These are phyloP conservation scores for Podospora australis DNA, from an alignment of 495 filamentous ascomycete species.

Conservation along the genomic window DNA sequence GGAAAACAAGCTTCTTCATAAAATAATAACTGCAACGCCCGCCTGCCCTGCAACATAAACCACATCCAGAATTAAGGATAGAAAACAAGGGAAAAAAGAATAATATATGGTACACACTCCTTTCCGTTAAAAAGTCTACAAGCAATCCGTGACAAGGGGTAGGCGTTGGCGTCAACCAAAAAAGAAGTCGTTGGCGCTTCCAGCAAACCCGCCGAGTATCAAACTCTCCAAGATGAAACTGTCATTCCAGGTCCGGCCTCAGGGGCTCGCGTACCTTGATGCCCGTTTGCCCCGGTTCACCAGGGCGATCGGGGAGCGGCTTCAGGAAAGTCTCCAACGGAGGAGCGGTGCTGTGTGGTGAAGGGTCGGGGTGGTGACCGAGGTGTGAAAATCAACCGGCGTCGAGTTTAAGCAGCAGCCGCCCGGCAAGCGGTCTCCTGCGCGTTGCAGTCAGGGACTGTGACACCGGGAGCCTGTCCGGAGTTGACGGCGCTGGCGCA, in stretches of 20 bases:
- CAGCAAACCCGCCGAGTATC: no score
- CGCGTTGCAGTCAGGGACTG: conserved; percentile 37
- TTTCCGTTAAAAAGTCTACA: not conserved
- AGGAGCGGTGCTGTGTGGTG: conserved; percentile 2
- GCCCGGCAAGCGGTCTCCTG: conserved; percentile 31
- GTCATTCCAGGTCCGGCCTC: no score
- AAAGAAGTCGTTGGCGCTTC: no score
- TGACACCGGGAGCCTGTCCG: conserved; percentile 23
- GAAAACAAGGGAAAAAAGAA: conserved; percentile 2
- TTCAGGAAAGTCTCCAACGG: not conserved
- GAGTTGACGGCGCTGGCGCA: conserved; percentile 43
- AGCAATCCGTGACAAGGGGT: not conserved
- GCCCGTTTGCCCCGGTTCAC: no score
- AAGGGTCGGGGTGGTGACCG: not conserved
- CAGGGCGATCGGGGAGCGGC: not conserved
- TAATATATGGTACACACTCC: conserved; percentile 10
- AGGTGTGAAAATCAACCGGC: not conserved
- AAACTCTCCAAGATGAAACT: not conserved
- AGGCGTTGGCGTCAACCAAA: not conserved
- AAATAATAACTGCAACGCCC: not conserved
- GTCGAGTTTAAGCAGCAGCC: conserved; percentile 16
- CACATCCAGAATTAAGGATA: conserved; percentile 1
- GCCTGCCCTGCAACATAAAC: conserved; percentile 2
- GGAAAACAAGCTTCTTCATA: not conserved
- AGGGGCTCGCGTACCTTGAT: no score